Evolutionary conservation across 169 alveolate genomes (phyloP).

Genomic region (Besnoitia besnoiti): DNA sequence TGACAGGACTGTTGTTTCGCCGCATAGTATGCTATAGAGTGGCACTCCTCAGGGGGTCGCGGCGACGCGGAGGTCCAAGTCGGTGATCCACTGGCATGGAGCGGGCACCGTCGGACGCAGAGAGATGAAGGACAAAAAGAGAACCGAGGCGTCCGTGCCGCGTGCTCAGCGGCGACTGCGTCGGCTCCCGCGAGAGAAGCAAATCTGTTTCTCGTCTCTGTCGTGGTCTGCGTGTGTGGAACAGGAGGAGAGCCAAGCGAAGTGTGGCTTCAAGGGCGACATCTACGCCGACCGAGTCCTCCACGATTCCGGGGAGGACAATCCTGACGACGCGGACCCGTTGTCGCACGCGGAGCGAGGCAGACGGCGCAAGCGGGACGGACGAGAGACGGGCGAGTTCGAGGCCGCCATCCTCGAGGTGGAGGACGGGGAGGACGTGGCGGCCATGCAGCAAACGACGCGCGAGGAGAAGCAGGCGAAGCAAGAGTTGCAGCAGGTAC

Average conservation of each 20-base stretch:
- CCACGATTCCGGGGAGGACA: constrained; percentile 47
- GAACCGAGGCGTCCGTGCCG: no score
- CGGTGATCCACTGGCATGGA: no score
- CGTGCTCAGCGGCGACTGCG: no score
- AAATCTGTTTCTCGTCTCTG: no score
- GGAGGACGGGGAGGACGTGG: constrained; percentile 59
- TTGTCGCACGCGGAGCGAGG: background rate
- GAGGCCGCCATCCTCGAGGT: constrained; percentile 51
- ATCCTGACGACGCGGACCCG: background rate
- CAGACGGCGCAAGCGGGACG: background rate
- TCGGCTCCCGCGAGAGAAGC: no score
- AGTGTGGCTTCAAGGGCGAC: constrained; percentile 30
- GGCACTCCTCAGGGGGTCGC: no score
- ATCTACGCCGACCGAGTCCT: constrained; percentile 60
- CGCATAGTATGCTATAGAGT: background rate
- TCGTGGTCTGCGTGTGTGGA: no score
- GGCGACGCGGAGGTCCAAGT: no score
- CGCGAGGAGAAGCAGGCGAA: constrained; percentile 35
- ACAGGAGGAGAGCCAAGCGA: constrained; percentile 23
- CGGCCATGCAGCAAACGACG: constrained; percentile 41
- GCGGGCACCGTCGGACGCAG: no score
- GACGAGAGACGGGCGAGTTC: constrained; percentile 26
- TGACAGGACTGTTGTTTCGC: background rate
- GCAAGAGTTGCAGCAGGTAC: constrained; percentile 42
- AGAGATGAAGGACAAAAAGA: no score